phyloP scores from a whole-genome alignment of 192 early-diverging fungal species.

The Allomyces macrogynus region DNA sequence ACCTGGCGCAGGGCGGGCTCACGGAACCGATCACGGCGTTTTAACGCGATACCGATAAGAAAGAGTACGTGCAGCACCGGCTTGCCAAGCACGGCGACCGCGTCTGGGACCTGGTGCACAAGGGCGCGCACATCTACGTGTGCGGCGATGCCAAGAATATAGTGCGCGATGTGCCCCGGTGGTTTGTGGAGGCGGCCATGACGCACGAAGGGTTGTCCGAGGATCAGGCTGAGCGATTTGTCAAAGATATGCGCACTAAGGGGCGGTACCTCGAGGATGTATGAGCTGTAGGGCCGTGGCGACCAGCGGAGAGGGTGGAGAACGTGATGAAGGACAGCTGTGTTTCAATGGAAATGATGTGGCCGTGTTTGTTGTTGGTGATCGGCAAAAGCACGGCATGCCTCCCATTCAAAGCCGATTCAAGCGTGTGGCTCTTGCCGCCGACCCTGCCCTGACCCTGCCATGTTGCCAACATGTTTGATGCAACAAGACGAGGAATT shows the following conservation, averaged over 20 bases:
- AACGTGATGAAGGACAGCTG: no score
- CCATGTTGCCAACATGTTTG: no score
- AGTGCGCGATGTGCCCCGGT: slow-evolving; percentile 68
- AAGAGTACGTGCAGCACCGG: slow-evolving; percentile 92
- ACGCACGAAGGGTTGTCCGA: slow-evolving; percentile 39
- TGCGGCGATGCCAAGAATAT: slow-evolving; percentile 94
- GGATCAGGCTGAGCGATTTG: slow-evolving; percentile 47
- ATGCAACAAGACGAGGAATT: no score
- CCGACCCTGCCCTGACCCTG: no score
- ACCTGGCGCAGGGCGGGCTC: slow-evolving; percentile 15
- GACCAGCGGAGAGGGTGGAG: no score
- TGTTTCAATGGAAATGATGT: no score
- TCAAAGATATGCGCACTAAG: slow-evolving; percentile 59
- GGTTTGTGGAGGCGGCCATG: slow-evolving; percentile 37
- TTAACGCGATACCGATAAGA: slow-evolving; percentile 58
- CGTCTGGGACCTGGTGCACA: slow-evolving; percentile 63
- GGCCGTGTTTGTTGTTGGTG: no score
- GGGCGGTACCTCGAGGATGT: slow-evolving; percentile 90
- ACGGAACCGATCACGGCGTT: slow-evolving; percentile 74
- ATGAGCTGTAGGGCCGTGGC: slow-evolving; percentile 34
- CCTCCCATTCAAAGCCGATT: no score
- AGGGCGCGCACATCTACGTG: slow-evolving; percentile 65
- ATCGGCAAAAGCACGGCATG: no score
- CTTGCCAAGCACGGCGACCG: slow-evolving; percentile 47
- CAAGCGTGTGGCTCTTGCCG: no score